Evolutionary conservation across 108 stramenopile species (phyloP).

Genomic region (Schizochytrium sp.): DNA sequence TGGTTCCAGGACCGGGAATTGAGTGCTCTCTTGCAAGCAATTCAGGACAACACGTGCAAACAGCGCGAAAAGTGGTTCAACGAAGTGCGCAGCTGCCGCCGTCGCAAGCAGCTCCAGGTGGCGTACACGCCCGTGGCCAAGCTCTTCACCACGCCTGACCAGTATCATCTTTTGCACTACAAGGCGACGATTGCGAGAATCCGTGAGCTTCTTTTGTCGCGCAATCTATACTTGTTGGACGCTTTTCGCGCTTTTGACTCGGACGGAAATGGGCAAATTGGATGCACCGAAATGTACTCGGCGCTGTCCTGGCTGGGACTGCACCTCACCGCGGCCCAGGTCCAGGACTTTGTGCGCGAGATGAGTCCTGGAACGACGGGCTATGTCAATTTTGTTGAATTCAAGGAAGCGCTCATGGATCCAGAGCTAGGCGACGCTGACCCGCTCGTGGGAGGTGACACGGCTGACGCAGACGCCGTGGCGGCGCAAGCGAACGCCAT

Average conservation of each 20-base stretch:
- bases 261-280: slow-evolving; percentile 37
- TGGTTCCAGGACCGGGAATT: slow-evolving; percentile 78
- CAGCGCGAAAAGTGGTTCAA: slow-evolving; percentile 78
- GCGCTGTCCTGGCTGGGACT: slow-evolving; percentile 46
- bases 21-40: slow-evolving; percentile 73
- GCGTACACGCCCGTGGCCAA: slow-evolving; percentile 78
- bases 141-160: slow-evolving; percentile 82
- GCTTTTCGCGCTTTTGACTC: slow-evolving; percentile 54
- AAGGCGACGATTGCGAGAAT: slow-evolving; percentile 82
- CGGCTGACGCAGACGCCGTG: not conserved
- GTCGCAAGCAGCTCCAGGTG: slow-evolving; percentile 82
- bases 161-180: slow-evolving; percentile 87
- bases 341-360: slow-evolving; percentile 44
- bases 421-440: slow-evolving; percentile 27
- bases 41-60: slow-evolving; percentile 77
- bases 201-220: slow-evolving; percentile 72
- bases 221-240: slow-evolving; percentile 71
- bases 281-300: slow-evolving; percentile 50
- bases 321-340: slow-evolving; percentile 38
- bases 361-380: slow-evolving; percentile 37
- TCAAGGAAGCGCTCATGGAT: slow-evolving; percentile 46
- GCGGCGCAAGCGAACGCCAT: not conserved
- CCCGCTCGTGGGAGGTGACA: not conserved
- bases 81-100: slow-evolving; percentile 83
- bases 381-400: slow-evolving; percentile 42